Percentiles rank a stretch among this genome's conserved stretches.
These are phyloP conservation scores for Daldinia loculata DNA, from an alignment of 495 filamentous ascomycete genomes.

Conservation along the genomic window DNA sequence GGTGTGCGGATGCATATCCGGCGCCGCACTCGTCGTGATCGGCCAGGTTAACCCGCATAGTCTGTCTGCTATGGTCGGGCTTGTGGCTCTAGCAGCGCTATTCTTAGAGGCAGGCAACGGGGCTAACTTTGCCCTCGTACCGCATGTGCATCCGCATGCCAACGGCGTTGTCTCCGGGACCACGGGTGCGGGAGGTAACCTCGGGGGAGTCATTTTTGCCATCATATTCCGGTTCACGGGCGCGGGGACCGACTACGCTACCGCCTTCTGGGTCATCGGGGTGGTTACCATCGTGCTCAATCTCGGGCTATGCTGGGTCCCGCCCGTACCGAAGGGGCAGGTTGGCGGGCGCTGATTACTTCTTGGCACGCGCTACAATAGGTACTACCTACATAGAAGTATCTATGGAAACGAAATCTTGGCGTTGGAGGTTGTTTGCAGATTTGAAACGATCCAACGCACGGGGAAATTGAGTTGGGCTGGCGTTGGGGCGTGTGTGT, in stretches of 20 bases:
- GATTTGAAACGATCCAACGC: not conserved
- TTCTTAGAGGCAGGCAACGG: constrained; percentile 89
- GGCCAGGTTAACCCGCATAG: constrained; percentile 69
- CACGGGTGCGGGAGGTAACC: constrained; percentile 80
- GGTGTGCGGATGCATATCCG: constrained; percentile 68
- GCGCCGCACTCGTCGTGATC: constrained; percentile 74
- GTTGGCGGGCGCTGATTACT: constrained; percentile 63
- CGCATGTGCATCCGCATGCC: constrained; percentile 81
- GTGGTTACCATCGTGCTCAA: constrained; percentile 75
- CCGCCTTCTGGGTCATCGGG: constrained; percentile 83
- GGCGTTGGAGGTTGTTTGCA: not conserved
- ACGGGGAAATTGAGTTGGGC: not conserved
- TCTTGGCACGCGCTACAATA: not conserved
- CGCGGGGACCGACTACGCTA: constrained; percentile 68
- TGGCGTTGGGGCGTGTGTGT: not conserved
- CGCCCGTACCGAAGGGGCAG: constrained; percentile 73
- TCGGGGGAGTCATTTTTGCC: constrained; percentile 86
- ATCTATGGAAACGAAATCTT: not conserved
- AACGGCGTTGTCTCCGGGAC: constrained; percentile 74
- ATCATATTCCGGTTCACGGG: constrained; percentile 81
- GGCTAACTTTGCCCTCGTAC: constrained; percentile 83
- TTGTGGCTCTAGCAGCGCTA: constrained; percentile 75
- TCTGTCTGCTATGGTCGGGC: constrained; percentile 75
- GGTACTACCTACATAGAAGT: not conserved
- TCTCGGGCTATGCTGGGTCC: constrained; percentile 74